phyloP scores from a whole-genome alignment of 1,139 yeast species.

The Debaryomyces coudertii region DNA sequence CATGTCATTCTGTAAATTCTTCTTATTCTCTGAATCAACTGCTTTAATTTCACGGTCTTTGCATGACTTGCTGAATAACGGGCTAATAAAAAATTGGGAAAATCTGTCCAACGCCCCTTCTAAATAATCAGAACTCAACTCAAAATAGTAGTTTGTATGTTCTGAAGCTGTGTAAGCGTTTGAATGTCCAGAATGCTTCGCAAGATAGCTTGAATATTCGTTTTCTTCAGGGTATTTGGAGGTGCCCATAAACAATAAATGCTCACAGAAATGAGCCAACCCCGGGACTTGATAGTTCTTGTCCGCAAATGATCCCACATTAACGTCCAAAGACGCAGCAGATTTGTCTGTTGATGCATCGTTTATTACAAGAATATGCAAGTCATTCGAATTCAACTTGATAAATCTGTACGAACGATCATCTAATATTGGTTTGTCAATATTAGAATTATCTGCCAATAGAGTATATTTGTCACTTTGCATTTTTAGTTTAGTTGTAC shows the following conservation, averaged over 20 bases:
- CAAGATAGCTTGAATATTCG: conserved; percentile 77
- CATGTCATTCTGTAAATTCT: conserved; percentile 83
- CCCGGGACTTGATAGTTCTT: conserved; percentile 72
- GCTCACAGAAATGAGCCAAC: conserved; percentile 96
- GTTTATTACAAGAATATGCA: conserved; percentile 76
- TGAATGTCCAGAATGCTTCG: conserved; percentile 66
- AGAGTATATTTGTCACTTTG: conserved; percentile 17
- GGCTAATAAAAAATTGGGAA: conserved; percentile 87
- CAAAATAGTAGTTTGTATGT: conserved; percentile 90
- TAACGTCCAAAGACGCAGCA: conserved; percentile 91
- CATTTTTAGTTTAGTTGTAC: conserved; percentile 2
- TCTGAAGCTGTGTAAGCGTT: conserved; percentile 91
- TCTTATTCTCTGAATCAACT: conserved; percentile 94
- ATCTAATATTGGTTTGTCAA: conserved; percentile 69
- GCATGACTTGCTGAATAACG: conserved; percentile 78
- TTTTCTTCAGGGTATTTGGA: conserved; percentile 88
- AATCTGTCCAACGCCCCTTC: conserved; percentile 91
- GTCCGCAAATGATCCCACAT: conserved; percentile 88
- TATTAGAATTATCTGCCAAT: conserved; percentile 24
- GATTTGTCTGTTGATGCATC: conserved; percentile 89
- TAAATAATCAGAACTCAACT: conserved; percentile 71
- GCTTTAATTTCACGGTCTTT: conserved; percentile 93
- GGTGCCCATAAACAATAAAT: conserved; percentile 95
- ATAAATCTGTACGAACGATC: conserved; percentile 74
- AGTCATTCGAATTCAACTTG: conserved; percentile 59